Evolutionary conservation across 2,329 filamentous ascomycete genomes (phyloP), one percentile per base, ranked within the genome.

Genomic region (Corinectria fuckeliana): DNA sequence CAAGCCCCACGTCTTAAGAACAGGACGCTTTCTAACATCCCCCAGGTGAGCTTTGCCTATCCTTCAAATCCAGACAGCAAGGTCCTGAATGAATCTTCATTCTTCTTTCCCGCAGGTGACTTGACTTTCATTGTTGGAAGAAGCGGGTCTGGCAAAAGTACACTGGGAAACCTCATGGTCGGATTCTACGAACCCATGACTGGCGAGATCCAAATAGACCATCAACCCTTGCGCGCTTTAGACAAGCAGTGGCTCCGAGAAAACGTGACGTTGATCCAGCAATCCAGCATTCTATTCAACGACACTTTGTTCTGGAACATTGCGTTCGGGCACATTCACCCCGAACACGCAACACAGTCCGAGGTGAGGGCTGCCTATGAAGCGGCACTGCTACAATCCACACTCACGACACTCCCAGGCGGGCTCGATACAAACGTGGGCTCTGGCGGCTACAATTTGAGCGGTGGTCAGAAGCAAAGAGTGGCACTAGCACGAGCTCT

Each of bases 91-190:
- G 77, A 83, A 6, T 84, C 85, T 0, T 88, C 82, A 0, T 83
- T 97, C 61, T 84, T 82, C 64, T 94, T 98, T 57, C 85, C 88
- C 0, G 82, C 89, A 0, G 89, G 91, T 0, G 81, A 91, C 61
- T 87, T 89, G 3, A 92, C 88, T 0, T 97, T 95, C 69, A 81
- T 98, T 2, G 86, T 97, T 49, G 95, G 94, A 0, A 85, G 84
- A 68, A 97, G 92, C 69, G 95, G 95, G 0, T 97, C 92, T 2
- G 94, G 94, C 0, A 98, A 98, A 74, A 97, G 92, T 67, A 98
- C 94, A 0, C 71, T 98, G 1, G 88, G 90, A 1, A 92, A 92
- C 70, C 81, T 98, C 0, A 81, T 98, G 1, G 81, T 93, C 50
- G 86, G 88, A 11, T 91, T 96, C 67, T 97, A 97, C 70, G 79